A percentile compares a stretch with the other conserved stretches of the same genome.
These are phyloP conservation scores for Ophioceras dolichostomum DNA, from an alignment of 2,329 filamentous ascomycete species.

Conservation along the genomic window DNA sequence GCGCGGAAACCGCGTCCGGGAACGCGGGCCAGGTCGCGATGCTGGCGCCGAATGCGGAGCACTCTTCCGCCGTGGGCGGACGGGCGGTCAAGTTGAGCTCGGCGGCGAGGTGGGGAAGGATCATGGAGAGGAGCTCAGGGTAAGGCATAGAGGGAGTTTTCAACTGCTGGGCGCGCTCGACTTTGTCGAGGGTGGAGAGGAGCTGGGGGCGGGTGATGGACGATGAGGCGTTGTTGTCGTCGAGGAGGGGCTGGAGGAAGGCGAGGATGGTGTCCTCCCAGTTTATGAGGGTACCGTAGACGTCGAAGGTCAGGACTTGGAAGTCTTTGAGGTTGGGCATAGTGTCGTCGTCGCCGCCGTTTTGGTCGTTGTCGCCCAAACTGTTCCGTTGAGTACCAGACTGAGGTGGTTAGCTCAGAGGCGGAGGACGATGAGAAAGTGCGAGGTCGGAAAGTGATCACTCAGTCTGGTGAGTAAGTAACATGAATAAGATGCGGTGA, in stretches of 20 bases:
- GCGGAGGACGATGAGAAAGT: too few relatives aligned
- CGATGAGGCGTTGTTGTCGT: constrained; percentile 7
- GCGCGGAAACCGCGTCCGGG: constrained; percentile 40
- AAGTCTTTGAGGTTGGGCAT: constrained; percentile 15
- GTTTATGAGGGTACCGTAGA: constrained; percentile 70
- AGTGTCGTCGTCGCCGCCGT: too few relatives aligned
- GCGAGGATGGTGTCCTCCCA: constrained; percentile 57
- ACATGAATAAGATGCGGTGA: too few relatives aligned
- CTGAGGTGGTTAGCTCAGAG: too few relatives aligned
- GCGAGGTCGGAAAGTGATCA: too few relatives aligned
- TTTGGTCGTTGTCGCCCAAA: too few relatives aligned
- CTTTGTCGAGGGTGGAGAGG: constrained; percentile 25
- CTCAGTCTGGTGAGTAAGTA: too few relatives aligned
- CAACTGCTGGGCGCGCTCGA: constrained; percentile 35
- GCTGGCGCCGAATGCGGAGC: constrained; percentile 34
- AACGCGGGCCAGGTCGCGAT: constrained; percentile 45
- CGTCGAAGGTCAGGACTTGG: constrained; percentile 54
- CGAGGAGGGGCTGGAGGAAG: constrained; percentile 36
- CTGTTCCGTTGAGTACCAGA: too few relatives aligned
- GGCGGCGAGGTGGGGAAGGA: constrained; percentile 32
- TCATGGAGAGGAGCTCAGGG: constrained; percentile 39
- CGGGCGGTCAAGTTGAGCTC: constrained; percentile 21
- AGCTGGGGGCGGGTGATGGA: constrained; percentile 6
- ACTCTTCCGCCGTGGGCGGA: constrained; percentile 22
- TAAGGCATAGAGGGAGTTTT: constrained; percentile 46